These are phyloP conservation scores for Zopfia rhizophila DNA, from an alignment of 2,329 filamentous ascomycete genomes.

Conservation along the genomic window DNA sequence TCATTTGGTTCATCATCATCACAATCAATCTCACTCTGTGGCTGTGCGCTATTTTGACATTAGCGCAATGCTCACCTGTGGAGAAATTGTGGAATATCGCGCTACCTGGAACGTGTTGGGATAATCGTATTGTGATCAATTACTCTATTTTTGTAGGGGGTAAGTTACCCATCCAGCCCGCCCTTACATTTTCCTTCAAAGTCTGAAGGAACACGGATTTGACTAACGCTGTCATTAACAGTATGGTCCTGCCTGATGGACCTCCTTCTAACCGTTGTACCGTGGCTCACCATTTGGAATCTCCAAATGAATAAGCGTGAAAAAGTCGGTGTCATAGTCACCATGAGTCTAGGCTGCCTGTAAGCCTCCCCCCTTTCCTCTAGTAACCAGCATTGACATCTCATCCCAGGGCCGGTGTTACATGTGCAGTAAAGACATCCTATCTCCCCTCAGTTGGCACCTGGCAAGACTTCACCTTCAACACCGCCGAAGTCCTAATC, in stretches of 20 bases:
- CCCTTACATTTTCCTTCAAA: too few relatives aligned
- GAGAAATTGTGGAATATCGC: constrained; percentile 24
- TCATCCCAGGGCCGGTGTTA: constrained; percentile 28
- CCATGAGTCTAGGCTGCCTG: constrained; percentile 42
- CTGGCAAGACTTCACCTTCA: constrained; percentile 29
- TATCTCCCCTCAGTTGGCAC: constrained; percentile 32
- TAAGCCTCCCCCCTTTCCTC: constrained; percentile 17
- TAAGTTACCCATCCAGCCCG: too few relatives aligned
- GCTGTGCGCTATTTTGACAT: constrained; percentile 12
- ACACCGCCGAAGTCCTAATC: constrained; percentile 27
- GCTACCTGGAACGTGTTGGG: constrained; percentile 22
- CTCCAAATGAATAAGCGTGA: constrained; percentile 41
- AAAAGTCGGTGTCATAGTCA: constrained; percentile 34
- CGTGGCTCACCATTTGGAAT: constrained; percentile 36
- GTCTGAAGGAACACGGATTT: too few relatives aligned
- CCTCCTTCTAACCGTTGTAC: constrained; percentile 38
- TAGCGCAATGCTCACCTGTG: constrained; percentile 20
- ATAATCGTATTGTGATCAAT: constrained; percentile 7
- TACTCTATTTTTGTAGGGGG: constrained; percentile 22
- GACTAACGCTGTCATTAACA: too few relatives aligned
- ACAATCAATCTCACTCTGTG: constrained; percentile 21
- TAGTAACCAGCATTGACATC: neutral
- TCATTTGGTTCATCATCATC: constrained; percentile 29
- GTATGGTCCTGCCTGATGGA: constrained; percentile 34
- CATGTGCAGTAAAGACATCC: constrained; percentile 34